Conservation (phyloP, 306 rosid genomes). For the Citrullus mucosospermus region DNA sequence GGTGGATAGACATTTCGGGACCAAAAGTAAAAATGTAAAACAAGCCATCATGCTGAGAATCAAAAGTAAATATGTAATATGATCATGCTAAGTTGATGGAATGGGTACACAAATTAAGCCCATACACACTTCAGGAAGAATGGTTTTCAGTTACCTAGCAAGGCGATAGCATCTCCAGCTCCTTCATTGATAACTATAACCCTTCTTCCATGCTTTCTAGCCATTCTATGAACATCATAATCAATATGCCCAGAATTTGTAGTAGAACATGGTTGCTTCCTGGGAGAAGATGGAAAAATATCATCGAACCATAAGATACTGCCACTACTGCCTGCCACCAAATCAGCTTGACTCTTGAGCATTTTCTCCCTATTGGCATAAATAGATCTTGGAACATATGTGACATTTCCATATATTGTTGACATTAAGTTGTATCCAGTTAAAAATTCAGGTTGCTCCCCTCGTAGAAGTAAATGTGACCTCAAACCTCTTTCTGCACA, state of each 20-base stretch:
- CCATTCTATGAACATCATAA: slow-evolving; percentile 18
- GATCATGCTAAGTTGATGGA: neutral
- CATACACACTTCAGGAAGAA: neutral
- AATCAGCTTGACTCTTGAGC: slow-evolving; percentile 50
- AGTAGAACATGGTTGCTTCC: slow-evolving; percentile 13
- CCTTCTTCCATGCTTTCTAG: slow-evolving; percentile 33
- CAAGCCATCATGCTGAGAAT: neutral
- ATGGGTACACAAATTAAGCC: neutral
- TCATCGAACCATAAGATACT: slow-evolving; percentile 43
- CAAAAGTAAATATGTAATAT: neutral
- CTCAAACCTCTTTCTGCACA: slow-evolving; percentile 77
- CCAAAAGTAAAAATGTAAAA: neutral
- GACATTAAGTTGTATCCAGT: slow-evolving; percentile 93
- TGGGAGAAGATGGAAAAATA: slow-evolving; percentile 36
- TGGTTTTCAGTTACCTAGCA: slow-evolving; percentile 54
- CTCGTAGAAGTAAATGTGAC: slow-evolving; percentile 76
- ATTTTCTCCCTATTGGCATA: slow-evolving; percentile 63
- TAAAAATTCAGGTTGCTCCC: slow-evolving; percentile 77
- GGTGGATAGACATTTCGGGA: neutral
- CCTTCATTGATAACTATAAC: slow-evolving; percentile 73
- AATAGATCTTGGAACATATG: slow-evolving; percentile 56
- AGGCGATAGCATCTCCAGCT: slow-evolving; percentile 83
- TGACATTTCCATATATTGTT: slow-evolving; percentile 71
- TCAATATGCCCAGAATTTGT: slow-evolving; percentile 21
- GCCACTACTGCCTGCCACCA: slow-evolving; percentile 44